Evolutionary conservation across 129 eudicot genomes (phyloP), one percentile per base, ranked within the genome.

Genomic region (Solidago caesia): DNA sequence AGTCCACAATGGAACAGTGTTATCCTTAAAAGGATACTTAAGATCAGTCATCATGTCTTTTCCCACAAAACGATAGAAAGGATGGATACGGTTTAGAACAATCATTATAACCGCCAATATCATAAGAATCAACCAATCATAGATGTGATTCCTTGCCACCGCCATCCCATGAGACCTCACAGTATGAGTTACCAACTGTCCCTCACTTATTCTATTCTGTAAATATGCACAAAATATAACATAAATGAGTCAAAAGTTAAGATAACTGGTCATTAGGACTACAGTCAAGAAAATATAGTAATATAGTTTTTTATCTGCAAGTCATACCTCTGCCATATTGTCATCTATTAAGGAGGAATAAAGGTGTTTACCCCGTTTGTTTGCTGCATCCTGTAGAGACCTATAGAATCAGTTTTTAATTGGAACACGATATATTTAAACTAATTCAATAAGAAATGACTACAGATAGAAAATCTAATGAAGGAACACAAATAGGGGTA

Each of bases 21-120:
- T 89, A 56, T 80, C 79, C 77, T 82, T 88, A 46, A 84, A 52
- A 14, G 98, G 98, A 73, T 83, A 93, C 79, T 66, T 86, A 60
- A 93, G 92, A 82, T 88, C 96, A 3, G 72, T 72, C 98, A 93
- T 93, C 98, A 93, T 93, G 71, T 86, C 98, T 82, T 80, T 88
- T 46, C 97, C 98, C 76, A 93, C 97, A 69, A 69, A 87, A 11
- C 97, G 96, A 57, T 88, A 77, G 64, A 88, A 93, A 4, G 98
- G 98, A 68, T 80, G 84, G 69, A 90, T 80, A 44, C 76, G 44
- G 68, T 77, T 78, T 44, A 93, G 73, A 75, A 75, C 39, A 48
- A 78, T 63, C 57, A 79, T 76, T 16, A 86, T 75, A 7, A 53
- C 72, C 68, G 77, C 77, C 4, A 93, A 79, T 14, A 85, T 64